phyloP scores from a whole-genome alignment of 768 basidiomycete genomes.

The Mycena venus region DNA sequence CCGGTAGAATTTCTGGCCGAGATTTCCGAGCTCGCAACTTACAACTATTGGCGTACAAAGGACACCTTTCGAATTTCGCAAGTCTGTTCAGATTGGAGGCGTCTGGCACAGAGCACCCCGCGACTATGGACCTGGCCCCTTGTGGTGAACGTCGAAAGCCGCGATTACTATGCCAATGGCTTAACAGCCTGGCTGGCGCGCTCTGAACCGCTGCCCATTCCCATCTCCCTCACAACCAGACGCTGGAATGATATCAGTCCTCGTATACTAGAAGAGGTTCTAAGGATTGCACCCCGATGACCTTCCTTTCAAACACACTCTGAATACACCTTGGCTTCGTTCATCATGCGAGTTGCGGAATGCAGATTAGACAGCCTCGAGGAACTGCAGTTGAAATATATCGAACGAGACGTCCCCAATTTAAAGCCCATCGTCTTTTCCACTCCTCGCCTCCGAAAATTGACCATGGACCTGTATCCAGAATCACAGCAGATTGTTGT shows the following conservation, averaged over 20 bases:
- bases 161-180: background rate
- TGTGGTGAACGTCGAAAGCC: background rate
- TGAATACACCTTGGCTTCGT: no score
- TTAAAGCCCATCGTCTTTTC: no score
- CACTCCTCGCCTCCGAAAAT: background rate
- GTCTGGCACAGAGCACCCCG: background rate
- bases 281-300: background rate
- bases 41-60: background rate
- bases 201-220: background rate
- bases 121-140: background rate
- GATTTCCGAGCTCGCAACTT: background rate
- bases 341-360: no score
- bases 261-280: background rate
- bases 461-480: background rate
- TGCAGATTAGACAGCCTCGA: no score
- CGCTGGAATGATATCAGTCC: background rate
- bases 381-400: background rate
- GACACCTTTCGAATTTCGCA: background rate
- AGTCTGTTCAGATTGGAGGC: background rate
- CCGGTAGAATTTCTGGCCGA: background rate
- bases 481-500: background rate
- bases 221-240: background rate
- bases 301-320: background rate
- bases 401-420: background rate
- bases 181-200: background rate